Conservation (phyloP, 306 rosid species). For the Castanopsis chinensis region DNA sequence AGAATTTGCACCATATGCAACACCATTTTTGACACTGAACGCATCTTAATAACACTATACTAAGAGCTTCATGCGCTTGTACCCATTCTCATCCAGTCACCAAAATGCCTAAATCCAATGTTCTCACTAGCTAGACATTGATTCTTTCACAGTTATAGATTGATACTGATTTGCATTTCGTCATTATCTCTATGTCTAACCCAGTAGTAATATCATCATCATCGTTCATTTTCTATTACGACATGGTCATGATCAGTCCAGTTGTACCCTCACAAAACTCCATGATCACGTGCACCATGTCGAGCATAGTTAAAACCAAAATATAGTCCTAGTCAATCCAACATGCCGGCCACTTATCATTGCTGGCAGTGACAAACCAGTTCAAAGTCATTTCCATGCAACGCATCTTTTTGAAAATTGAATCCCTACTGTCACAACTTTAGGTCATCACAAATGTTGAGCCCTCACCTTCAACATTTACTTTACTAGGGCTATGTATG, state of each 20-base stretch:
- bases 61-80: no score
- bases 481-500: neutral
- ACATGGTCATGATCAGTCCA: conserved; percentile 11
- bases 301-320: conserved; percentile 22
- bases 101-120: no score
- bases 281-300: conserved; percentile 49
- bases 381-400: neutral
- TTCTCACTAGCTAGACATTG: neutral
- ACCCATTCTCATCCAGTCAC: no score
- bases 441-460: neutral
- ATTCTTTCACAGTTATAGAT: no score
- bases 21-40: no score
- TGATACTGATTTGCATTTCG: no score
- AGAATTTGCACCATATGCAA: no score
- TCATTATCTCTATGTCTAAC: no score
- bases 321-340: conserved; percentile 23
- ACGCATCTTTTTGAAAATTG: neutral
- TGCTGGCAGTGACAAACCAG: conserved; percentile 33
- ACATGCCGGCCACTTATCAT: conserved; percentile 41
- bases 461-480: conserved; percentile 18
- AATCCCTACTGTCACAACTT: conserved; percentile 7
- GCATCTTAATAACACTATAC: no score
- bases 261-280: conserved; percentile 6
- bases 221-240: no score
- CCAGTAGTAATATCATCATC: no score